Evolutionary conservation across 495 filamentous ascomycete genomes (phyloP), one percentile per base, ranked within the genome.

Genomic region (Penicillium herquei): DNA sequence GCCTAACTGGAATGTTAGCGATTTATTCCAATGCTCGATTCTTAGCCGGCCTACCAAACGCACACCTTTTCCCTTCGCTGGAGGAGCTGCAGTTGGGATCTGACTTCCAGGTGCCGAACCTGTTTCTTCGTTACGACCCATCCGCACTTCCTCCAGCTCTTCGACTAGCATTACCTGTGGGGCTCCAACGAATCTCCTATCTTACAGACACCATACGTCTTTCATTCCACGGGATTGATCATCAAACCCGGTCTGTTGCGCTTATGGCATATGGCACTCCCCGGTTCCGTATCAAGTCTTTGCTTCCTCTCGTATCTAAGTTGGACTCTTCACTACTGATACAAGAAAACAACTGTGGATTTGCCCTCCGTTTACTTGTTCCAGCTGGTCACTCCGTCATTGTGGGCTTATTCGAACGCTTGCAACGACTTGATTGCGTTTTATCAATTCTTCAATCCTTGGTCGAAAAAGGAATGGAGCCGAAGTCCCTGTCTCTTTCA

Each of bases 11-110:
- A 10, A 70, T 72, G 8, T 41, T 78, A 54, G 61, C 74, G 11
- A 70, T 78, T 12, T 64, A 74, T 58, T 66, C 71, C 54, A 78
- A 77, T 57, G 74, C 73, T 41, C 63, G 64, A 33, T 75, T 66
- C 52, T 51, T 78, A 53, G 58, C 63, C 48, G 71, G 69, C 13
- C 53, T 77, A 42, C 65, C 67, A 32, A 52, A 49, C 34, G 56
- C 70, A n/a, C 52, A 59, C 16, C 69, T 68, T 39, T 65, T 63
- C 41, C 75, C 75, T 8, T 54, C 73, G 32, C 37, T 74, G 59
- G 62, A 70, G 33, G 56, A 71, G 37, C 50, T 78, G 49, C 66
- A 68, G 32, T 48, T 78, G 26, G 67, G 57, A 21, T 21, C 68
- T 12, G 61, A 62, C 45, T 48, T 72, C 44, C 56, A 63, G 37